These are phyloP conservation scores for Limonium bicolor DNA, from an alignment of 148 eudicot genomes.

Conservation along the genomic window DNA sequence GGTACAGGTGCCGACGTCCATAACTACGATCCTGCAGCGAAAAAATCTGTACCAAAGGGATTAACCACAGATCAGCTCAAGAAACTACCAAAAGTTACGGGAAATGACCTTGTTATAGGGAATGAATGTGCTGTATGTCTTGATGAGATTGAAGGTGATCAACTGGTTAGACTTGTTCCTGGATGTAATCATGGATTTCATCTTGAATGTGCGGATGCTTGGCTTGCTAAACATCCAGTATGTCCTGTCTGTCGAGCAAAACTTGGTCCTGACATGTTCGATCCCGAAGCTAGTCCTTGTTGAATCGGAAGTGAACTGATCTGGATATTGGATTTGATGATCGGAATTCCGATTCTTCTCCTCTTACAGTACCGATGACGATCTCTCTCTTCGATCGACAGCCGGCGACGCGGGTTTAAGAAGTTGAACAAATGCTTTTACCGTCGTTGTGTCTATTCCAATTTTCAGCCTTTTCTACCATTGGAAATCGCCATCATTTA, in stretches of 20 bases:
- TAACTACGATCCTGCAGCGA: neutral
- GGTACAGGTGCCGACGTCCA: neutral
- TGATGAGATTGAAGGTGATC: conserved; percentile 57
- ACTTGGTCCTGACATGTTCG: conserved; percentile 36
- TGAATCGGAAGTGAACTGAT: too few relatives aligned
- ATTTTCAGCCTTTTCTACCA: too few relatives aligned
- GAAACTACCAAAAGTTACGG: conserved; percentile 53
- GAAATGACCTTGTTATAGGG: conserved; percentile 44
- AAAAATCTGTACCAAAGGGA: conserved; percentile 20
- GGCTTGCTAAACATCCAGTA: conserved; percentile 50
- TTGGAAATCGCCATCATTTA: too few relatives aligned
- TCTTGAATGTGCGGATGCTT: conserved; percentile 59
- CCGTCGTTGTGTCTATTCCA: too few relatives aligned
- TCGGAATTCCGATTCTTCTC: too few relatives aligned
- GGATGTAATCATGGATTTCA: conserved; percentile 97
- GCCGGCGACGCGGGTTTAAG: too few relatives aligned
- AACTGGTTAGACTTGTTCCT: conserved; percentile 70
- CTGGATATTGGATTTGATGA: too few relatives aligned
- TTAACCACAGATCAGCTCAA: conserved; percentile 51
- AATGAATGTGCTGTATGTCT: conserved; percentile 76
- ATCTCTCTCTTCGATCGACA: too few relatives aligned
- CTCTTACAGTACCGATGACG: too few relatives aligned
- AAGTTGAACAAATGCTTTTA: too few relatives aligned
- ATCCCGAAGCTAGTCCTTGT: conserved; percentile 37
- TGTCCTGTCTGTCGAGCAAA: conserved; percentile 72